Percentiles rank a stretch among this genome's conserved stretches.
phyloP scores from a whole-genome alignment of 495 filamentous ascomycete species.

The Aspergillus campestris region DNA sequence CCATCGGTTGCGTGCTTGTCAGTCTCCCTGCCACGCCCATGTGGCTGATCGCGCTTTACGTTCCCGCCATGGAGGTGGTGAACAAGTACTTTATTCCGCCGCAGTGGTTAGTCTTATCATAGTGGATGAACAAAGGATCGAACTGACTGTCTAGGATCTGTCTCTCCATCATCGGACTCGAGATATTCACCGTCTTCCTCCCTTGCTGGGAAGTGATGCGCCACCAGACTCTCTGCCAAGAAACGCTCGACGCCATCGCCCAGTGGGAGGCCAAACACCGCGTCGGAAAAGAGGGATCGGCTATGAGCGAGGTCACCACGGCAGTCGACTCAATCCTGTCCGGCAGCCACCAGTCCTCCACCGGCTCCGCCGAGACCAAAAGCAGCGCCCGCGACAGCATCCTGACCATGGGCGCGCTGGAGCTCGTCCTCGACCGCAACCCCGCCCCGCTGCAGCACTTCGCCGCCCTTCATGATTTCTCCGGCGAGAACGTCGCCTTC shows the following conservation, averaged over 20 bases:
- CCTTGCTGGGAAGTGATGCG: constrained; percentile 48
- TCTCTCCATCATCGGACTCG: constrained; percentile 44
- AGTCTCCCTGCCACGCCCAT: constrained; percentile 58
- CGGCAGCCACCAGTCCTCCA: constrained; percentile 23
- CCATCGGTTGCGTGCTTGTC: constrained; percentile 50
- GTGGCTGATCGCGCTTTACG: constrained; percentile 56
- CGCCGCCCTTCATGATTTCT: constrained; percentile 54
- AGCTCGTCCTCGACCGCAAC: constrained; percentile 47
- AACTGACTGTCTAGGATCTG: constrained; percentile 35
- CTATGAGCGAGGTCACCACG: constrained; percentile 21
- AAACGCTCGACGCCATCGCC: constrained; percentile 28
- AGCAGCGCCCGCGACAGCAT: constrained; percentile 30
- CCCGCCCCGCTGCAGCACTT: constrained; percentile 48
- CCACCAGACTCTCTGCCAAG: constrained; percentile 35
- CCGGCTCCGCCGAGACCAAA: constrained; percentile 17
- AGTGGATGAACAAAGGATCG: background rate
- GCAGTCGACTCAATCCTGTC: constrained; percentile 27
- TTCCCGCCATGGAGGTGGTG: constrained; percentile 44
- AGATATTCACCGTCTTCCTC: constrained; percentile 46
- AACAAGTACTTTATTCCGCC: constrained; percentile 47
- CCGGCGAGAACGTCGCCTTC: constrained; percentile 62
- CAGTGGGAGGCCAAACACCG: constrained; percentile 27
- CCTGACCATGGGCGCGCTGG: constrained; percentile 51
- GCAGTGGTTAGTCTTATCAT: constrained; percentile 41
- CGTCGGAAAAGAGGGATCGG: constrained; percentile 15